phyloP scores from a whole-genome alignment of 371 early-diverging fungal genomes.

The Mortierella sp. region DNA sequence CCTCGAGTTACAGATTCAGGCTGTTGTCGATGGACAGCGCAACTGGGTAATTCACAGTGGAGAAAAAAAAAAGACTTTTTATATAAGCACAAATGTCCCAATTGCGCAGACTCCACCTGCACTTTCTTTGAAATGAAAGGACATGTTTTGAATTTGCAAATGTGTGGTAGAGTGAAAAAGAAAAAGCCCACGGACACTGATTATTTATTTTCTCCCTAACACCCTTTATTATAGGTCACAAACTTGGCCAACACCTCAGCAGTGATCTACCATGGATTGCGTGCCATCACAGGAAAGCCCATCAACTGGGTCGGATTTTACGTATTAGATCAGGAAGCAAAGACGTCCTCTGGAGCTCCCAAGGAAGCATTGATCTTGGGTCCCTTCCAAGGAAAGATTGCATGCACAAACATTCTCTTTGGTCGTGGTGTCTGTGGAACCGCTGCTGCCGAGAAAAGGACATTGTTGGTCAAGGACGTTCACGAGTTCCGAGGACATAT shows the following conservation, averaged over 20 bases:
- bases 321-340: slow-evolving; percentile 63
- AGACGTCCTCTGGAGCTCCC: neutral
- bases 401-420: slow-evolving; percentile 87
- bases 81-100: too few relatives aligned
- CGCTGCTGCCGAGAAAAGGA: slow-evolving; percentile 67
- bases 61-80: too few relatives aligned
- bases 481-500: slow-evolving; percentile 92
- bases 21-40: slow-evolving; percentile 67
- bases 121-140: too few relatives aligned
- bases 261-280: slow-evolving; percentile 84
- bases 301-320: slow-evolving; percentile 96
- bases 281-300: slow-evolving; percentile 76
- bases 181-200: too few relatives aligned
- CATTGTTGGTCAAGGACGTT: slow-evolving; percentile 82
- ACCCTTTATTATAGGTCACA: slow-evolving; percentile 59
- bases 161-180: neutral
- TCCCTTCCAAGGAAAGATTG: slow-evolving; percentile 94
- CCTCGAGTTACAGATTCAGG: slow-evolving; percentile 60
- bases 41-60: slow-evolving; percentile 61
- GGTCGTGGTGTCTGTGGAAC: slow-evolving; percentile 94
- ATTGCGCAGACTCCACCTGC: too few relatives aligned
- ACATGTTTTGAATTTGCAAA: too few relatives aligned
- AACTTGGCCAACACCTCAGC: slow-evolving; percentile 87
- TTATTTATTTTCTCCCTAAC: neutral
- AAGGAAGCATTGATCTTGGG: slow-evolving; percentile 76